Evolutionary conservation across 139 green algal species (phyloP), one percentile per base, ranked within the genome.

Genomic region (Micractinium sp.): DNA sequence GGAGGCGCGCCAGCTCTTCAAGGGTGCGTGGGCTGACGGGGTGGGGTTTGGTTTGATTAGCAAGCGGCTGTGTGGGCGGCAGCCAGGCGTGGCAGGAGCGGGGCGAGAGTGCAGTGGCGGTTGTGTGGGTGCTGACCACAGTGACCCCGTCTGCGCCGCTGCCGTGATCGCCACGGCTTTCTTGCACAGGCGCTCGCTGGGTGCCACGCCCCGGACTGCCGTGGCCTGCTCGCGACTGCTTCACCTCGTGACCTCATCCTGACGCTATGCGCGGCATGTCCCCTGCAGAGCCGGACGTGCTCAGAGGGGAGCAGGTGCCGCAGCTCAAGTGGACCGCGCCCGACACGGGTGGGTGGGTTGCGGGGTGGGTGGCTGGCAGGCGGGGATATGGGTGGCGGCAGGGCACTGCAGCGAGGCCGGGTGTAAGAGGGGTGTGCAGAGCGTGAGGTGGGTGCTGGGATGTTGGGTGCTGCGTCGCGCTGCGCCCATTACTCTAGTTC

Each of bases 281-380:
- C 19, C 0, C 23, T 88, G 88, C 90, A 94, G 92, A 94, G 86
- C 93, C 93, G 25, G 81, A 93, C 22, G 93, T 95, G 36, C 84
- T 95, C 16, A 89, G 56, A 47, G 85, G 85, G 39, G 91, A 94
- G 16, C 83, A 94, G 47, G 41, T 97, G 29, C 94, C 95, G 15
- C 27, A 90, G 3, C 80, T 98, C 38, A 99, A 99, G 86, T 99
- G 97, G 98, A 93, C 27, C 20, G 87, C 91, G 12, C 95, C 96
- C 0, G 97, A 99, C 91, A 95, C 61, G 56, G 88, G 88, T 90
- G 81, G 36, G 63, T 60, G 56, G 33, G 1, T 7, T 4, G 56
- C 60, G 2, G 22, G 39, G 3, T 67, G 78, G 78, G 23, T 36
- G 29, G 39, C 39, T n/a, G n/a, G n/a, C n/a, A n/a, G n/a, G n/a